Evolutionary conservation across 495 filamentous ascomycete species (phyloP), one percentile per base, ranked within the genome.

Genomic region (Peziza echinospora): DNA sequence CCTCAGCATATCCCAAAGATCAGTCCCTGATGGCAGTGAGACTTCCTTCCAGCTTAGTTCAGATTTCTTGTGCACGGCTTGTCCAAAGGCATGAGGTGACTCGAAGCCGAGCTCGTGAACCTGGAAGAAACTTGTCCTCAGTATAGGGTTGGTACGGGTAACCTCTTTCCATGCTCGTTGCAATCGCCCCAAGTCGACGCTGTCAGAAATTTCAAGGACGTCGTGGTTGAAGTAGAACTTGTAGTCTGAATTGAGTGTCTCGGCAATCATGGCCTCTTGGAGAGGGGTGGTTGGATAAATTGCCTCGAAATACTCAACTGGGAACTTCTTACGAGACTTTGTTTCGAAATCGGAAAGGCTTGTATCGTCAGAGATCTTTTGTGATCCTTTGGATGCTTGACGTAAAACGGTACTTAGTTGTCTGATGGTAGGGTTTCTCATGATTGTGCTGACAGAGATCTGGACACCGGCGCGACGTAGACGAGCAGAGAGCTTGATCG

Each of bases 191-290:
- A 70, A 41, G 48, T 89, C 68, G 2, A 75, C 53, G 0, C 63
- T 51, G 0, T 57, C 47, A 2, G 63, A 49, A 0, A 83, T 54
- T 26, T 72, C 69, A 40, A 85, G 59, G 3, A 75, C 60, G 53
- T 87, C 77, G 49, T 81, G 77, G 50, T 86, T 92, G 63, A 84
- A 85, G 58, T 93, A 92, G 49, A 72, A 65, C 21, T 64, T 63
- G 47, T 74, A 78, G 7, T 71, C 62, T 0, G 81, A 82, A 17
- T 67, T 62, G 6, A 80, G 48, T 68, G 87, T 89, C 43, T 78
- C 73, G 0, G 76, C 75, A 39, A 92, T 64, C 71, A 93, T 83
- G 26, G 72, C 77, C 53, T 89, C 81, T 59, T 93, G 85, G 2
- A 87, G 65, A 10, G 84, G 78, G 0, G 84, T 80, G 5, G 71